Percentiles rank a stretch among this genome's conserved stretches.
Evolutionary conservation across 371 early-diverging fungal genomes (phyloP).

Genomic region (Mortierella sp.): DNA sequence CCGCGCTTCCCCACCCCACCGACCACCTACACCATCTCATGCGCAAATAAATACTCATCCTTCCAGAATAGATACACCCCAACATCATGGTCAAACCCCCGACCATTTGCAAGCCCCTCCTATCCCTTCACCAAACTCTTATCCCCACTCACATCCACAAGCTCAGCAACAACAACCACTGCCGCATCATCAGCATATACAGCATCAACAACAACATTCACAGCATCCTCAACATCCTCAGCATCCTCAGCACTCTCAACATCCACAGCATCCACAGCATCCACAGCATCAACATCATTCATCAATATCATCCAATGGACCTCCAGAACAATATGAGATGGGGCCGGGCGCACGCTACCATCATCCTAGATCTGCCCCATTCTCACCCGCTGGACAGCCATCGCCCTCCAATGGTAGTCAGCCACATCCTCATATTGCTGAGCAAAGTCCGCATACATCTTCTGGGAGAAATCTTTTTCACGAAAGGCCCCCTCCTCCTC

Average conservation of each 20-base stretch:
- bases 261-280: conserved; percentile 4
- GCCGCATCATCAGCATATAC: neutral
- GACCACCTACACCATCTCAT: neutral
- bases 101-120: neutral
- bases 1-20: neutral
- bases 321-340: neutral
- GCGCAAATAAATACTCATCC: neutral
- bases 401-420: neutral
- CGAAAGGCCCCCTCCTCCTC: conserved; percentile 2
- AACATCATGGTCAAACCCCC: neutral
- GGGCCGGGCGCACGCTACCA: neutral
- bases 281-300: neutral
- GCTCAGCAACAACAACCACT: neutral
- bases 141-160: neutral
- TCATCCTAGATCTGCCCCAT: neutral
- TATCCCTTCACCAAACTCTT: neutral
- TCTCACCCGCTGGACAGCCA: neutral
- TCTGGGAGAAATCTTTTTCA: neutral
- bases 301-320: neutral
- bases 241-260: neutral
- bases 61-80: neutral
- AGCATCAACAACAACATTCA: neutral
- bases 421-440: neutral
- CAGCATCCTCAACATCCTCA: neutral
- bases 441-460: neutral